phyloP scores from a whole-genome alignment of 257 asterid species.

The Linderniella brevidens region DNA sequence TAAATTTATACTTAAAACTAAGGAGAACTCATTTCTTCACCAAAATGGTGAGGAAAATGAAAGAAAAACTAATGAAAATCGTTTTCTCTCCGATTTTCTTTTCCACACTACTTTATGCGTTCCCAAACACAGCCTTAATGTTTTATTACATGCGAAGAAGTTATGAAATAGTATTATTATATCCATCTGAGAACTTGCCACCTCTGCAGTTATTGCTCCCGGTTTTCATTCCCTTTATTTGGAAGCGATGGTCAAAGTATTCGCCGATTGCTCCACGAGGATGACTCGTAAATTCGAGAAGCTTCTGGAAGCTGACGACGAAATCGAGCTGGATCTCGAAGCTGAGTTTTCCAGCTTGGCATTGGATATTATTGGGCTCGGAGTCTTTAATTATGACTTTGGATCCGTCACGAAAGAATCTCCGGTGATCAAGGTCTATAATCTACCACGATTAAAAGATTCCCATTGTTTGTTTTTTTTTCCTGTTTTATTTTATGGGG shows the following conservation, averaged over 20 bases:
- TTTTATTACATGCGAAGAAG: constrained; percentile 6
- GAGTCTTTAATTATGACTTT: constrained; percentile 83
- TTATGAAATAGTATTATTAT: too few species aligned
- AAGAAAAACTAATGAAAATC: too few species aligned
- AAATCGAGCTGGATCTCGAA: constrained; percentile 71
- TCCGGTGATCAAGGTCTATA: constrained; percentile 74
- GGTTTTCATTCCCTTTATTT: constrained; percentile 78
- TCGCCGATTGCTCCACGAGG: constrained; percentile 68
- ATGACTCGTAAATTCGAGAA: constrained; percentile 46
- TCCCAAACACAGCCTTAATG: too few species aligned
- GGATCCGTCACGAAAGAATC: constrained; percentile 95
- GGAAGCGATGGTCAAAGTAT: constrained; percentile 92
- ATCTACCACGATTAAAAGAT: not conserved
- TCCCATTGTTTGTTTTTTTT: constrained; percentile 5
- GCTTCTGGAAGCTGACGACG: constrained; percentile 38
- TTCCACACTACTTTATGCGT: too few species aligned
- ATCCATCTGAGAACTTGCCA: too few species aligned
- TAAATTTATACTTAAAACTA: too few species aligned
- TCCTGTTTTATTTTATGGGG: not conserved
- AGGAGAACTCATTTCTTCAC: too few species aligned
- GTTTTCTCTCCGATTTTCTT: too few species aligned
- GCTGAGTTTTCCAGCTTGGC: constrained; percentile 93
- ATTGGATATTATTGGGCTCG: constrained; percentile 86
- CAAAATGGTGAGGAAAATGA: too few species aligned
- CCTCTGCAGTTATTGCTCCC: constrained; percentile 69